Conservation (phyloP, 139 green algal genomes). For the Picochlorum sp. region DNA sequence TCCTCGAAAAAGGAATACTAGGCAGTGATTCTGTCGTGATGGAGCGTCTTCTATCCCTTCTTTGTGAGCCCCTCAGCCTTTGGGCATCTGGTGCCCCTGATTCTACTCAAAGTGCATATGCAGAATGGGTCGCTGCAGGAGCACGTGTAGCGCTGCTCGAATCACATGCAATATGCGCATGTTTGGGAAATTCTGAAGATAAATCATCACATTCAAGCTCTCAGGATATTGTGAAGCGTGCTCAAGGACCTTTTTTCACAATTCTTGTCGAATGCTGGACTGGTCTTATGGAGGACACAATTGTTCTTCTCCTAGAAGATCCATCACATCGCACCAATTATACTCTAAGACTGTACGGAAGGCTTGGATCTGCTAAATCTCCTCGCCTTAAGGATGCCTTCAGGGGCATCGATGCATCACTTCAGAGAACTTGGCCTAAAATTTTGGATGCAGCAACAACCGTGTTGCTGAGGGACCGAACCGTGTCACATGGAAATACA, state of each 20-base stretch:
- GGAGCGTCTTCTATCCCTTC: constrained; percentile 50
- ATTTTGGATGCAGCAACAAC: constrained; percentile 15
- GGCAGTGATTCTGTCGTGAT: constrained; percentile 42
- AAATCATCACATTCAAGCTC: background rate
- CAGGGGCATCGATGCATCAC: constrained; percentile 3
- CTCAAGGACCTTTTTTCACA: constrained; percentile 19
- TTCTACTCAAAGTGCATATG: constrained; percentile 32
- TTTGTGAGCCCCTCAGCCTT: constrained; percentile 32
- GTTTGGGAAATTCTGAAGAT: constrained; percentile 5
- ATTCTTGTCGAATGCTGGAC: constrained; percentile 14
- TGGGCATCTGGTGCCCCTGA: constrained; percentile 5
- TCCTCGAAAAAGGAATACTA: constrained; percentile 49
- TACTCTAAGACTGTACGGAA: background rate
- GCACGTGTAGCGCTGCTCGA: constrained; percentile 33
- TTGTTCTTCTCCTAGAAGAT: constrained; percentile 22
- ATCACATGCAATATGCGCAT: constrained; percentile 53
- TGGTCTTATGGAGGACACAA: constrained; percentile 45
- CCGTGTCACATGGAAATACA: background rate
- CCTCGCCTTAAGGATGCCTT: constrained; percentile 3
- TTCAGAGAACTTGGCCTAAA: constrained; percentile 18
- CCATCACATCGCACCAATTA: background rate
- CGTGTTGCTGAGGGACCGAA: constrained; percentile 20
- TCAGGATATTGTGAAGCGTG: constrained; percentile 7
- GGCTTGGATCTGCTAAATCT: background rate
- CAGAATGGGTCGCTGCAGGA: constrained; percentile 55